These are phyloP conservation scores for Penicillium ucsense DNA, from an alignment of 495 filamentous ascomycete genomes.

Conservation along the genomic window DNA sequence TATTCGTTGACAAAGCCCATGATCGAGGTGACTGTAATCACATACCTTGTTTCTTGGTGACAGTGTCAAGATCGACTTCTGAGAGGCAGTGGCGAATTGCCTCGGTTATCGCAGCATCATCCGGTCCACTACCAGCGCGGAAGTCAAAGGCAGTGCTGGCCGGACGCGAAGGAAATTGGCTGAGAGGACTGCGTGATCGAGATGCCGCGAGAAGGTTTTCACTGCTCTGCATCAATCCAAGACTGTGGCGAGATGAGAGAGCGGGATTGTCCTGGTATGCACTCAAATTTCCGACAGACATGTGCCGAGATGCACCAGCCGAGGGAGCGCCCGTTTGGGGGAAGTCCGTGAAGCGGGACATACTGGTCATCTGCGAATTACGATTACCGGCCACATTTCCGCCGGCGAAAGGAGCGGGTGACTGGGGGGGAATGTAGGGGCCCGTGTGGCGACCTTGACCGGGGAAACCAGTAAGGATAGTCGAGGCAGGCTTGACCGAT, in stretches of 20 bases:
- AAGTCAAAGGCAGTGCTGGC: slow-evolving; percentile 62
- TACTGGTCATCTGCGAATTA: slow-evolving; percentile 48
- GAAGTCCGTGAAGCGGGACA: slow-evolving; percentile 44
- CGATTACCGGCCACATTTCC: slow-evolving; percentile 41
- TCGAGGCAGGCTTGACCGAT: slow-evolving; percentile 85
- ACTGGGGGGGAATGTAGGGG: slow-evolving; percentile 72
- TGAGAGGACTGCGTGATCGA: slow-evolving; percentile 46
- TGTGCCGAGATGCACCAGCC: slow-evolving; percentile 37
- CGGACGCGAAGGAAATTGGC: slow-evolving; percentile 43
- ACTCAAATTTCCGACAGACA: slow-evolving; percentile 54
- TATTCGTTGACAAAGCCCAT: not conserved
- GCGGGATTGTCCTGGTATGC: slow-evolving; percentile 44
- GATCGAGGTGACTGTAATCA: not conserved
- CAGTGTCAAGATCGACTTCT: slow-evolving; percentile 90
- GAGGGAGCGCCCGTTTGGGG: slow-evolving; percentile 32
- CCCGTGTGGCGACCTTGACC: slow-evolving; percentile 43
- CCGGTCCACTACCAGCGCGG: slow-evolving; percentile 57
- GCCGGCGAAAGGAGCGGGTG: slow-evolving; percentile 55
- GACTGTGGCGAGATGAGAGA: slow-evolving; percentile 37
- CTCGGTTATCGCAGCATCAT: slow-evolving; percentile 64
- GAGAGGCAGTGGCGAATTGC: slow-evolving; percentile 70
- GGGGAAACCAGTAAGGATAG: slow-evolving; percentile 80
- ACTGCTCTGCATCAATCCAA: slow-evolving; percentile 44
- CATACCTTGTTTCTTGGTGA: slow-evolving; percentile 92
- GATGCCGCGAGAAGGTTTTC: slow-evolving; percentile 49